Conservation (phyloP, 2,329 filamentous ascomycete genomes). For the Fonsecaea erecta region DNA sequence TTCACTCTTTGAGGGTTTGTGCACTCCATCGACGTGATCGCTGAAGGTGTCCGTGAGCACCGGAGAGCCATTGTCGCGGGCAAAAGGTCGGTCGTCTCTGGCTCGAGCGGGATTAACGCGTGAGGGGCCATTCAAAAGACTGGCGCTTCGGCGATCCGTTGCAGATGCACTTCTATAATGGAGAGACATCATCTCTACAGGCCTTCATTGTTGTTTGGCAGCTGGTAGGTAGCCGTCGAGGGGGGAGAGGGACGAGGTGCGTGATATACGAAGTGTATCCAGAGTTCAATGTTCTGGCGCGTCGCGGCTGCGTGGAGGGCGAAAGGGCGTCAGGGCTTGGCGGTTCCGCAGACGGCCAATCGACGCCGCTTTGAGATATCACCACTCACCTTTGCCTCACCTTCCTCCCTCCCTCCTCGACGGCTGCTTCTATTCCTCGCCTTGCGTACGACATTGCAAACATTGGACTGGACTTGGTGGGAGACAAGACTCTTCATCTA, state of each 20-base stretch:
- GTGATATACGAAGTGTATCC: neutral
- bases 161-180: slow-evolving; percentile 39
- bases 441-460: too few species aligned
- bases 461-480: too few species aligned
- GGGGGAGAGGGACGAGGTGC: neutral
- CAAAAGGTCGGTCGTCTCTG: slow-evolving; percentile 33
- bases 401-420: too few species aligned
- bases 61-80: slow-evolving; percentile 32
- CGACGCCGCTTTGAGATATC: too few species aligned
- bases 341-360: too few species aligned
- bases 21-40: slow-evolving; percentile 31
- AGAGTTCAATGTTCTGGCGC: neutral
- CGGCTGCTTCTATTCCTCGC: too few species aligned
- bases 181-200: slow-evolving; percentile 33
- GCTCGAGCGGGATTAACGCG: slow-evolving; percentile 37
- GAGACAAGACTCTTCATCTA: too few species aligned
- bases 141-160: slow-evolving; percentile 34
- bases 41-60: slow-evolving; percentile 27
- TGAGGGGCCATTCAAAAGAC: slow-evolving; percentile 29
- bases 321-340: too few species aligned
- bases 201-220: slow-evolving; percentile 16
- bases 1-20: slow-evolving; percentile 29
- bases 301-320: slow-evolving; percentile 15
- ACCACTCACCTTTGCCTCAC: too few species aligned
- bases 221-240: neutral